phyloP scores from a whole-genome alignment of 768 basidiomycete genomes.

The Pleurotus ostreatus region DNA sequence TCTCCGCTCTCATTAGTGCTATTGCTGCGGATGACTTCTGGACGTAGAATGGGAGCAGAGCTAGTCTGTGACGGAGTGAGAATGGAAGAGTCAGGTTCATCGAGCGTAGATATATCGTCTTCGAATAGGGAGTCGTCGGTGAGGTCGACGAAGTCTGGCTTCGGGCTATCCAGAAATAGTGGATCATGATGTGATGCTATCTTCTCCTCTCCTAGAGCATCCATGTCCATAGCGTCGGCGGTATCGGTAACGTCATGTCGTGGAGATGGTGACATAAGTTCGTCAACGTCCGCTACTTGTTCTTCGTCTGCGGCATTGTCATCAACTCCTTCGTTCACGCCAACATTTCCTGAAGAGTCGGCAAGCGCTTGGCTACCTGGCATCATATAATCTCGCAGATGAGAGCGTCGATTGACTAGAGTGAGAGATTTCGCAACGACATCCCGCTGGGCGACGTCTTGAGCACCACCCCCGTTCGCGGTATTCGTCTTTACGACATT shows the following conservation, averaged over 20 bases:
- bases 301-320: slow-evolving; percentile 11
- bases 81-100: slow-evolving; percentile 12
- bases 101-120: slow-evolving; percentile 3
- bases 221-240: slow-evolving; percentile 7
- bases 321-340: slow-evolving; percentile 16
- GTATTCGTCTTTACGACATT: too few relatives aligned
- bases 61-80: not conserved
- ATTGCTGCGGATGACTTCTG: slow-evolving; percentile 39
- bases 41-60: slow-evolving; percentile 21
- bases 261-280: too few relatives aligned
- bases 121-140: slow-evolving; percentile 12
- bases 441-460: not conserved
- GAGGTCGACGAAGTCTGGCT: slow-evolving; percentile 16
- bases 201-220: not conserved
- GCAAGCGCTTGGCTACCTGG: not conserved
- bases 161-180: slow-evolving; percentile 10
- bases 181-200: too few relatives aligned
- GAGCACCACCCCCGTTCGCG: too few relatives aligned
- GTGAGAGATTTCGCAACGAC: not conserved
- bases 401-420: not conserved
- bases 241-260: too few relatives aligned
- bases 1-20: slow-evolving; percentile 15
- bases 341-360: slow-evolving; percentile 12
- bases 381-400: not conserved
- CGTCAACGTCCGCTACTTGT: too few relatives aligned